phyloP scores from a whole-genome alignment of 805 yeast species.

The Sugiyamaella smithiae region DNA sequence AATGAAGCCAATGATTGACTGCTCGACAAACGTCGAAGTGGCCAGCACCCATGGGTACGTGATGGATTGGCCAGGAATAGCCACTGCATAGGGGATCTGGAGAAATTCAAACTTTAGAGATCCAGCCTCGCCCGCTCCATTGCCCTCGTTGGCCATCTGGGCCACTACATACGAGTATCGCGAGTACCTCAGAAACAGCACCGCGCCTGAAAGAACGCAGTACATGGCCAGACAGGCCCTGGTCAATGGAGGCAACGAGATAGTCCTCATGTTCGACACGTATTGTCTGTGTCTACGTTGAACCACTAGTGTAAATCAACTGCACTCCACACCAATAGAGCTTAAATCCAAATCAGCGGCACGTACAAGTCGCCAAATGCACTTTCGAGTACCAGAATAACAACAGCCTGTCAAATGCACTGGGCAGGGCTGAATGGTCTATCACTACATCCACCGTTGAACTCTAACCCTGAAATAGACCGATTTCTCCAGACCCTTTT shows the following conservation, averaged over 20 bases:
- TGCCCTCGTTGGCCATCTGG: not conserved
- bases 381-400: too few relatives aligned
- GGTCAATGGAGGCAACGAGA: conserved; percentile 23
- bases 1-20: conserved; percentile 36
- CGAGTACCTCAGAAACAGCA: conserved; percentile 11
- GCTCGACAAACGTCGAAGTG: conserved; percentile 48
- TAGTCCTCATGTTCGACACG: conserved; percentile 1
- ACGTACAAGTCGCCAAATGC: too few relatives aligned
- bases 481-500: too few relatives aligned
- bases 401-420: too few relatives aligned
- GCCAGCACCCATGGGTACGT: conserved; percentile 50
- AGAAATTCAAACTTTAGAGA: conserved; percentile 14
- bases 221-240: conserved; percentile 12
- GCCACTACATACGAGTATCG: not conserved
- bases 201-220: conserved; percentile 7
- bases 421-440: too few relatives aligned
- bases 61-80: conserved; percentile 19
- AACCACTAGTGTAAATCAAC: too few relatives aligned
- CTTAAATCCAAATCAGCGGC: too few relatives aligned
- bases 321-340: too few relatives aligned
- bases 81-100: conserved; percentile 19
- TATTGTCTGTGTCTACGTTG: too few relatives aligned
- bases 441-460: too few relatives aligned
- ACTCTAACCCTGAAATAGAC: too few relatives aligned
- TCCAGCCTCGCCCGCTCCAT: too few relatives aligned